These are phyloP conservation scores for Coniella lustricola DNA, from an alignment of 2,329 filamentous ascomycete species.

Conservation along the genomic window DNA sequence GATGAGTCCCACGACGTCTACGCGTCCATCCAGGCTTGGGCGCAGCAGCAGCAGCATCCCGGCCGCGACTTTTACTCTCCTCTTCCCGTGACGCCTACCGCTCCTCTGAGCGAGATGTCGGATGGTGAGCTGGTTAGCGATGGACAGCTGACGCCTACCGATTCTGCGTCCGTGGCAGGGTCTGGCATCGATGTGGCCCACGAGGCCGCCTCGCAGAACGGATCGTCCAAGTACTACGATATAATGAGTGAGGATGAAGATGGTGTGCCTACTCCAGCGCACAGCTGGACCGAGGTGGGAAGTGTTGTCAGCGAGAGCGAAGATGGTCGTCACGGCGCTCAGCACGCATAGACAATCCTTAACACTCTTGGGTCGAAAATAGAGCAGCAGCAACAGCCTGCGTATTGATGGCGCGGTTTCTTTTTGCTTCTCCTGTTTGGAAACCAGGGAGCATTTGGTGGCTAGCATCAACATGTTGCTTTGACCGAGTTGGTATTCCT, in stretches of 20 bases:
- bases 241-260: slow-evolving; percentile 52
- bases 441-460: too few species aligned
- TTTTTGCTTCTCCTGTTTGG: not conserved
- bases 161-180: slow-evolving; percentile 48
- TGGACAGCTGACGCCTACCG: slow-evolving; percentile 52
- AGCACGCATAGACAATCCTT: slow-evolving; percentile 24
- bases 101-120: slow-evolving; percentile 41
- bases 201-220: slow-evolving; percentile 32
- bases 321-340: slow-evolving; percentile 23
- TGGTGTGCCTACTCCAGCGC: slow-evolving; percentile 49
- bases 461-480: too few species aligned
- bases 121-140: slow-evolving; percentile 39
- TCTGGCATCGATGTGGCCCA: slow-evolving; percentile 42
- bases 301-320: slow-evolving; percentile 55
- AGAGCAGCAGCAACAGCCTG: too few species aligned
- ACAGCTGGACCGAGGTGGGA: slow-evolving; percentile 58
- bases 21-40: slow-evolving; percentile 59
- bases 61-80: slow-evolving; percentile 53
- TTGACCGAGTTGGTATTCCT: too few species aligned
- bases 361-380: too few species aligned
- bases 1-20: slow-evolving; percentile 41
- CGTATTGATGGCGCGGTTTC: not conserved
- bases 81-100: slow-evolving; percentile 44
- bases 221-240: slow-evolving; percentile 40
- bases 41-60: slow-evolving; percentile 39